These are phyloP conservation scores for Heritiera littoralis DNA, from an alignment of 345 rosid genomes.

Conservation along the genomic window DNA sequence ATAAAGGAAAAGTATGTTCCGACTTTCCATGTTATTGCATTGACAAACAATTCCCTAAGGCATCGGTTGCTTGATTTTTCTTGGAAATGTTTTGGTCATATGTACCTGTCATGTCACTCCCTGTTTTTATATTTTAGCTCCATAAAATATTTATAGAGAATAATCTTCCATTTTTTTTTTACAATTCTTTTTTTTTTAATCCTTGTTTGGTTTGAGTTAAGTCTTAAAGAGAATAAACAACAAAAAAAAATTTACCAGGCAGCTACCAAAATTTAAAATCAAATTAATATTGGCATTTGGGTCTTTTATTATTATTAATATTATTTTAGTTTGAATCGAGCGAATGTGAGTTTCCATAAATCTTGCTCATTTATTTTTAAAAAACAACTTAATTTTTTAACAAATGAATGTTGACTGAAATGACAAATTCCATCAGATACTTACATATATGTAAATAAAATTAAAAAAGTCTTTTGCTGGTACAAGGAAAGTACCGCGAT, in stretches of 20 bases:
- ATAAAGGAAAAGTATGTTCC: neutral
- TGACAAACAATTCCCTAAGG: neutral
- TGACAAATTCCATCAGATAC: neutral
- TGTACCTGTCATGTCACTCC: neutral
- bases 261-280: neutral
- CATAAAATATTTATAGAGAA: no score
- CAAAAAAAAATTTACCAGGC: neutral
- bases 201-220: neutral
- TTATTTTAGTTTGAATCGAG: neutral
- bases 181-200: no score
- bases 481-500: neutral
- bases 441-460: no score
- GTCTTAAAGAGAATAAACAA: neutral
- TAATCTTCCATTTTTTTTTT: neutral
- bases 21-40: neutral
- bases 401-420: neutral
- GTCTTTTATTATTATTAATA: no score
- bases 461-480: neutral
- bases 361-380: neutral
- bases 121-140: neutral
- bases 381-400: neutral
- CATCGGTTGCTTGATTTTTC: neutral
- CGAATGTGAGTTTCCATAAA: neutral
- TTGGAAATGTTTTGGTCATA: neutral
- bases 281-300: neutral